phyloP scores from a whole-genome alignment of 495 filamentous ascomycete genomes.

The Coniosporium apollinis region DNA sequence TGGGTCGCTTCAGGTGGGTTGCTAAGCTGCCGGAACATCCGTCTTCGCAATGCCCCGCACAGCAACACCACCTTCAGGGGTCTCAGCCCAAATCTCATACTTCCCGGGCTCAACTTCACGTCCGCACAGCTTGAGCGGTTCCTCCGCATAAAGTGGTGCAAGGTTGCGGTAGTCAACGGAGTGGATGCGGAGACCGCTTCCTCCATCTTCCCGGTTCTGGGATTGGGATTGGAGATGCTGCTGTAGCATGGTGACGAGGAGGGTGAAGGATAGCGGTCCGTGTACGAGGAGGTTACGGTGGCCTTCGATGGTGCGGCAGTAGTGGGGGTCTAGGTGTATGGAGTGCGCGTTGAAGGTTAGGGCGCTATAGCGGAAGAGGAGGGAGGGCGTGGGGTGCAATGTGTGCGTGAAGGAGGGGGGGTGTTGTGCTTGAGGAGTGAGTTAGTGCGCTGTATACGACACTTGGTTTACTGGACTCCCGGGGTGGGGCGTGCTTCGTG shows the following conservation, averaged over 20 bases:
- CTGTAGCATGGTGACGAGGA: constrained; percentile 51
- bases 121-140: constrained; percentile 28
- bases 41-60: constrained; percentile 15
- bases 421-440: constrained; percentile 18
- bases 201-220: constrained; percentile 5
- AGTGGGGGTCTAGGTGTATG: constrained; percentile 66
- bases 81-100: constrained; percentile 21
- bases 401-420: constrained; percentile 41
- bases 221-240: constrained; percentile 26
- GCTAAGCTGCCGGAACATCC: too few species aligned
- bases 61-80: constrained; percentile 15
- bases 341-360: constrained; percentile 74
- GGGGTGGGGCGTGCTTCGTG: too few species aligned
- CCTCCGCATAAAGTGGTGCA: constrained; percentile 60
- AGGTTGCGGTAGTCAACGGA: constrained; percentile 64
- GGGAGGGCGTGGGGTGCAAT: constrained; percentile 41
- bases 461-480: too few species aligned
- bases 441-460: too few species aligned
- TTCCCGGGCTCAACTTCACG: constrained; percentile 9
- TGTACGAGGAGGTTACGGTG: constrained; percentile 64
- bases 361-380: constrained; percentile 74
- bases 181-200: constrained; percentile 20
- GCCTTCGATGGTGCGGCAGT: constrained; percentile 53
- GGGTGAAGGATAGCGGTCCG: constrained; percentile 61
- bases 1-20: too few species aligned